A percentile compares a stretch with the other conserved stretches of the same genome.
Conservation (phyloP, 176 grass and related monocot species). For the Coix lacrymajobi region DNA sequence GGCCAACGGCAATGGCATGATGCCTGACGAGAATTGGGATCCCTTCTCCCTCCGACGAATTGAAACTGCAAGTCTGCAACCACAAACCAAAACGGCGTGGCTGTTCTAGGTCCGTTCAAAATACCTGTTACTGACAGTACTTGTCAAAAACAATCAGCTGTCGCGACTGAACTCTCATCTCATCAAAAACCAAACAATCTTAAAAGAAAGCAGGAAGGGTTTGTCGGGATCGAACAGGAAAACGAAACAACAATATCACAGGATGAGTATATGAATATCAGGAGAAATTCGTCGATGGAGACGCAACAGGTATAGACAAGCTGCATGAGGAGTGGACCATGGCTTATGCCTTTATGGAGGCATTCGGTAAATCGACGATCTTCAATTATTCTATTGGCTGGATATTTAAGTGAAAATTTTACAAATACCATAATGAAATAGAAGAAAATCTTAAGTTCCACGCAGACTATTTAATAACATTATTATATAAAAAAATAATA, state of each 20-base stretch:
- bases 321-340: background rate
- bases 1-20: constrained; percentile 1
- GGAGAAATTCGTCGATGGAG: background rate
- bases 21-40: constrained; percentile 6
- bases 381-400: background rate
- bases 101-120: background rate
- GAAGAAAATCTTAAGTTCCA: background rate
- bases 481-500: too few species aligned
- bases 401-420: too few species aligned
- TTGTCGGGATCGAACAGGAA: background rate
- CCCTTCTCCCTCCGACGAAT: background rate
- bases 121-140: background rate
- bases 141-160: background rate
- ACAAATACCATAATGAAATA: background rate
- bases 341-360: background rate
- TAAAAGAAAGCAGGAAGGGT: background rate
- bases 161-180: background rate
- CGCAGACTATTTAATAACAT: too few species aligned
- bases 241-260: background rate
- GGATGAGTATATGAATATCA: background rate
- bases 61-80: background rate
- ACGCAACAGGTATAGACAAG: background rate
- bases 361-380: background rate
- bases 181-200: background rate
- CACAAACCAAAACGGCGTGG: background rate